Evolutionary conservation across 1,284 basidiomycete genomes (phyloP).

Genomic region (Trametes sp.): DNA sequence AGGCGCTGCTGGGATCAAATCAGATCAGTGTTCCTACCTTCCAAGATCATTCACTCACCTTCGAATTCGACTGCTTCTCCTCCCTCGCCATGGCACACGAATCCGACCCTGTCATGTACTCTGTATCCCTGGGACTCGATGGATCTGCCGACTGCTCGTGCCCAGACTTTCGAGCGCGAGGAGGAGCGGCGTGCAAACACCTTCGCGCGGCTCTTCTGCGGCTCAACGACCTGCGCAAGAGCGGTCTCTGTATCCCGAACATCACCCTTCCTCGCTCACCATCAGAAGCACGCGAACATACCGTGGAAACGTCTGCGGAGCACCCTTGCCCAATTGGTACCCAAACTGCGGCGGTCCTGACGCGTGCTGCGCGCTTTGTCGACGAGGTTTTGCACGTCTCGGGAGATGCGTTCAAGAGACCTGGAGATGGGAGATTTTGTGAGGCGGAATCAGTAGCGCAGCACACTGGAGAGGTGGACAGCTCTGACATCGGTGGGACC

Average conservation of each 20-base stretch:
- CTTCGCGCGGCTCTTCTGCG: constrained; percentile 31
- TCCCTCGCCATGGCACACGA: constrained; percentile 13
- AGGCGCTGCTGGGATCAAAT: not conserved
- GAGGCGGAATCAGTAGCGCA: too few species aligned
- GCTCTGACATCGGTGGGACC: too few species aligned
- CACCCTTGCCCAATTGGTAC: too few species aligned
- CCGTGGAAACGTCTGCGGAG: too few species aligned
- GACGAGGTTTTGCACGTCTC: too few species aligned
- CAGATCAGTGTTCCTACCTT: not conserved
- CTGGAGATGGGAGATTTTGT: too few species aligned
- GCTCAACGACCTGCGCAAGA: not conserved
- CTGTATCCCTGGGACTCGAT: not conserved
- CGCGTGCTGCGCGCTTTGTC: too few species aligned
- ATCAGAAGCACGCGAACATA: too few species aligned
- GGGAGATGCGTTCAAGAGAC: too few species aligned
- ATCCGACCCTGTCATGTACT: not conserved
- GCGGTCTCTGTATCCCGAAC: not conserved
- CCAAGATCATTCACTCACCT: not conserved
- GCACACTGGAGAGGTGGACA: too few species aligned
- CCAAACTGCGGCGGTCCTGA: too few species aligned
- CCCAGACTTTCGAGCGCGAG: constrained; percentile 34
- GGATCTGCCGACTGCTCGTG: constrained; percentile 35
- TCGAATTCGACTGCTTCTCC: constrained; percentile 1
- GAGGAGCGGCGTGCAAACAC: constrained; percentile 43
- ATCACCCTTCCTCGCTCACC: too few species aligned